These are phyloP conservation scores for Benincasa hispida DNA, from an alignment of 306 rosid genomes.

Conservation along the genomic window DNA sequence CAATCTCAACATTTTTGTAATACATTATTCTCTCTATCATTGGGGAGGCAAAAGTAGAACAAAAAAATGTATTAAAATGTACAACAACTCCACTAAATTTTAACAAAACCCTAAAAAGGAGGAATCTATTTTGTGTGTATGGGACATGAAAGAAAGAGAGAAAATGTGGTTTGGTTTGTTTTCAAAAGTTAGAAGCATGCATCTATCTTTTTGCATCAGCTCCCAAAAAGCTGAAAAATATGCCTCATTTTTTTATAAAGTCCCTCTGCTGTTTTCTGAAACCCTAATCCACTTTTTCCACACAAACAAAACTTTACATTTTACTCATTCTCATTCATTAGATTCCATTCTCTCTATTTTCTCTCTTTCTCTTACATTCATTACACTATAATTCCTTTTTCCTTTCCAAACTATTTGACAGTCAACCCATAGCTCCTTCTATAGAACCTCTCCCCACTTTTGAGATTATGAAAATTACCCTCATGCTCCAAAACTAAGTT, in stretches of 20 bases:
- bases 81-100: neutral
- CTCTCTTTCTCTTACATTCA: neutral
- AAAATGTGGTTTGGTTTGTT: neutral
- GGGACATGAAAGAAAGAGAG: neutral
- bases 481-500: too few species aligned
- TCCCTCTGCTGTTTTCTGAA: neutral
- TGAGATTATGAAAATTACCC: neutral
- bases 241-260: neutral
- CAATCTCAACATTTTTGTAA: neutral
- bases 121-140: conserved; percentile 1
- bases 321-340: neutral
- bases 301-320: neutral
- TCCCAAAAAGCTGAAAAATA: neutral
- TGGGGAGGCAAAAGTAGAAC: neutral
- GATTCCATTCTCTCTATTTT: neutral
- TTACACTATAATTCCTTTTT: neutral
- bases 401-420: neutral
- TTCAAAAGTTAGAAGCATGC: neutral
- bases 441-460: neutral
- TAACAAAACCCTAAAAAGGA: neutral
- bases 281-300: neutral
- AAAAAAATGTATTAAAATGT: neutral
- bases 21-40: neutral
- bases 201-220: neutral
- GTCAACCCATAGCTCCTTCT: neutral